Percentiles rank a stretch among this genome's conserved stretches.
Evolutionary conservation across 2,329 filamentous ascomycete species (phyloP).

Genomic region (Penicillium sp.): DNA sequence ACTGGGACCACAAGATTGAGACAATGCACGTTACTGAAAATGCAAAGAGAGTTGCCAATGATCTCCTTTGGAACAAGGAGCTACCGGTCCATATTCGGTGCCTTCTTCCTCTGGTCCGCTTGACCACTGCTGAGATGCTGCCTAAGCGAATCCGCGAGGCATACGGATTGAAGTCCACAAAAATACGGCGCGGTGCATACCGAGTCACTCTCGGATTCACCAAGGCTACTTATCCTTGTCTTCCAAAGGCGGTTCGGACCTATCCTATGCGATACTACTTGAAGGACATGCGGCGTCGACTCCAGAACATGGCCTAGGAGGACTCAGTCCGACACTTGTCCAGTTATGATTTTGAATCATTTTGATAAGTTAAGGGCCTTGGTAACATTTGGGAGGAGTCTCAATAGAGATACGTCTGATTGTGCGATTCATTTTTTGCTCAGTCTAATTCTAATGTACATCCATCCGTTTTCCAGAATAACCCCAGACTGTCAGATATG

Average conservation of each 20-base stretch:
- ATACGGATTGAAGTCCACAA: slow-evolving; percentile 29
- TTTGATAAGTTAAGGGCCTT: not conserved
- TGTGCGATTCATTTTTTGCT: too few relatives aligned
- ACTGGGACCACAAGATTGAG: slow-evolving; percentile 41
- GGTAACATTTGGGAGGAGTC: too few relatives aligned
- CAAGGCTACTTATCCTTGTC: slow-evolving; percentile 24
- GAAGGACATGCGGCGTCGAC: slow-evolving; percentile 34
- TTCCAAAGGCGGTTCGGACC: slow-evolving; percentile 29
- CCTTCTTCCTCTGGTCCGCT: slow-evolving; percentile 29
- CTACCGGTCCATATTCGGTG: slow-evolving; percentile 28
- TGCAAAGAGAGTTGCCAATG: slow-evolving; percentile 29
- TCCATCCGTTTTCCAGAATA: too few relatives aligned
- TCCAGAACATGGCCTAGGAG: slow-evolving; percentile 5
- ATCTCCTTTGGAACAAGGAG: slow-evolving; percentile 32
- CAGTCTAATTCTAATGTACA: too few relatives aligned
- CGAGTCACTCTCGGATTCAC: slow-evolving; percentile 21
- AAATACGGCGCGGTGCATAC: slow-evolving; percentile 20
- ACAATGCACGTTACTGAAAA: slow-evolving; percentile 35
- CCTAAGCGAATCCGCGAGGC: slow-evolving; percentile 29
- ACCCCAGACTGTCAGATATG: too few relatives aligned
- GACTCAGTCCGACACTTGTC: not conserved
- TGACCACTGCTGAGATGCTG: slow-evolving; percentile 33
- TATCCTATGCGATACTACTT: slow-evolving; percentile 32
- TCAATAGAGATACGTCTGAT: too few relatives aligned
- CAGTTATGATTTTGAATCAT: not conserved